Base-by-base conservation (phyloP, 305 asterid genomes). In the Fraxinus paxiana region DNA sequence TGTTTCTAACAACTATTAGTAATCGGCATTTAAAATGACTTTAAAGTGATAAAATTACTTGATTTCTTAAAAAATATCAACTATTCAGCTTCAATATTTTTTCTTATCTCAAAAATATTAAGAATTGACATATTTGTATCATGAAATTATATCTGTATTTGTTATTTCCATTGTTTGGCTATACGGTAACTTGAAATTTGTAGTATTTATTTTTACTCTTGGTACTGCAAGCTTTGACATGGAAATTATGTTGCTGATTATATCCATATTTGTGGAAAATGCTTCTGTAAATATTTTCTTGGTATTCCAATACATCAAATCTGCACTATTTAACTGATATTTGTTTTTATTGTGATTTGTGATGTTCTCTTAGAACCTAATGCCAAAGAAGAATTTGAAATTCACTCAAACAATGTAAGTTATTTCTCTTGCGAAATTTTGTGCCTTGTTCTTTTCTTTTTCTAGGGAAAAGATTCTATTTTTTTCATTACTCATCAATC, bases 401-500 rank as follows among this genome's bases (percentile, higher is more conserved):
- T 89, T 90, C 79, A 86, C 81, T 34, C 85, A 91, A 67, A 89
- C 91, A 65, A 76, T 85, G 98, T 95, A 90, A 91, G 98, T 87
- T 83, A 78, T 81, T 74, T 10, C 79, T 75, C 38, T 82, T 61
- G 76, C 54, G 6, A 71, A 74, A 6, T 31, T 31, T 31, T 70
- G 8, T 65, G 1, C 75, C 12, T 15, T 73, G 69, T 77, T 2
- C 67, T 79, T 81, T 83, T 79, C 71, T 63, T 77, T 63, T 82
- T 18, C 28, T 70, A 67, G 67, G 79, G 56, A 77, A 77, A 46
- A 73, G 31, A 83, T 78, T 41, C 54, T 78, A 70, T 80, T 70
- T 84, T 35, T 73, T 67, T 72, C 61, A 83, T 78, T 73, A 72
- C 79, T 84, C 51, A 73, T 79, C 72, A 20, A 15, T 83, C 75